Evolutionary conservation across 495 filamentous ascomycete species (phyloP).

Genomic region (Tirmania nivea): DNA sequence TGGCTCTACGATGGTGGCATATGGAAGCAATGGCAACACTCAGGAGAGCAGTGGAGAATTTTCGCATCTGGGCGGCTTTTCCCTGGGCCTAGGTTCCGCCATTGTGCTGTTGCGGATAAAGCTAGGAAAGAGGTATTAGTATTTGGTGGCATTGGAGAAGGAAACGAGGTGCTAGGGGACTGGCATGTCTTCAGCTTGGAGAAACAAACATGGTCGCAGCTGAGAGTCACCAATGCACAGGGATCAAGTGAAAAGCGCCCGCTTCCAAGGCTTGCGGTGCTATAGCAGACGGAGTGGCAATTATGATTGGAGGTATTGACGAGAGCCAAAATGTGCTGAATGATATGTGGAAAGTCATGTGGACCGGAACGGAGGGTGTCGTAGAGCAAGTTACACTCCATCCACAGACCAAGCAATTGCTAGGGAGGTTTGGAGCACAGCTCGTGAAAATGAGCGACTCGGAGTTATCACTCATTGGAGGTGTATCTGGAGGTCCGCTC

Average conservation of each 20-base stretch:
- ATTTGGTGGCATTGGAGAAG: conserved; percentile 45
- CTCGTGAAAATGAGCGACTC: conserved; percentile 8
- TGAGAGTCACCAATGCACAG: not conserved
- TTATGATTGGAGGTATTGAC: conserved; percentile 17
- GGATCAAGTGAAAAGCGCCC: not conserved
- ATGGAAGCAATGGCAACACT: conserved; percentile 36
- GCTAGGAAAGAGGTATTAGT: conserved; percentile 28
- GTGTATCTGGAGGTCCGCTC: conserved; percentile 11
- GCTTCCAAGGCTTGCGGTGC: not conserved
- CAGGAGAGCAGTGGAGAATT: not conserved
- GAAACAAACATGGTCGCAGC: not conserved
- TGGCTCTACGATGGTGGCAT: conserved; percentile 39
- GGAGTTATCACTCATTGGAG: conserved; percentile 11
- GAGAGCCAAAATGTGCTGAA: conserved; percentile 11
- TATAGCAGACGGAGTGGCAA: not conserved
- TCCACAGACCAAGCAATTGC: conserved; percentile 1
- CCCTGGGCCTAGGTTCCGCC: not conserved
- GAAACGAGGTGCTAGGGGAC: conserved; percentile 32
- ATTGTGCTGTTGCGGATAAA: not conserved
- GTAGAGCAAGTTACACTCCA: not conserved
- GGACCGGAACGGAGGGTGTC: not conserved
- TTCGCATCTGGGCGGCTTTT: not conserved
- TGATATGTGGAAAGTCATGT: conserved; percentile 15
- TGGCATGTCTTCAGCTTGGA: conserved; percentile 24
- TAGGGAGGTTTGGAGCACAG: conserved; percentile 17